phyloP scores from a whole-genome alignment of 164 flowering plant genomes.

The Magnolia kwangsiensis region DNA sequence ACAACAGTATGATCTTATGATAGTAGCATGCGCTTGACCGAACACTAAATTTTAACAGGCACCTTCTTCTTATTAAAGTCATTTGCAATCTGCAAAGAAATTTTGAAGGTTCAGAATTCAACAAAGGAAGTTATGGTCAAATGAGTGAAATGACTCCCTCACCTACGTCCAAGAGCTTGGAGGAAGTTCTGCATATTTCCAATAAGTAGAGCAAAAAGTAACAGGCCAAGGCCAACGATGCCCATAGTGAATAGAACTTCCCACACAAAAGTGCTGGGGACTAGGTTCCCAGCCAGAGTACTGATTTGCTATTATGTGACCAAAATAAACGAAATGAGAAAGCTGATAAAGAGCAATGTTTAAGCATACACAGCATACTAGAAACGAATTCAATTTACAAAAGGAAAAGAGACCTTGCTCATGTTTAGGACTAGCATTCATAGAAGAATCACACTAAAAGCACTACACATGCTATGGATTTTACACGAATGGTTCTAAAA shows the following conservation, averaged over 20 bases:
- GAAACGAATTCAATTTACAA: neutral
- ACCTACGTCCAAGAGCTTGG: slow-evolving; percentile 86
- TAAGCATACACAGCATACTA: neutral
- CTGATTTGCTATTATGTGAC: slow-evolving; percentile 64
- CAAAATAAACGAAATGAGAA: slow-evolving; percentile 4
- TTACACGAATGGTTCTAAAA: neutral
- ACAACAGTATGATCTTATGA: neutral
- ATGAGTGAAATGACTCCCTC: neutral
- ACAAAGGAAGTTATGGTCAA: neutral
- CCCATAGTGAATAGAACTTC: slow-evolving; percentile 91
- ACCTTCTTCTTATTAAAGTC: too few species aligned
- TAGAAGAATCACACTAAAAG: neutral
- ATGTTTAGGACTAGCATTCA: neutral
- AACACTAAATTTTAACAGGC: too few species aligned
- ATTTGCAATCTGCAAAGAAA: neutral
- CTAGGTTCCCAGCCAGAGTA: slow-evolving; percentile 85
- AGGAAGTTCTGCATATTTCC: slow-evolving; percentile 97
- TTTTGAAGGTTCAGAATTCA: neutral
- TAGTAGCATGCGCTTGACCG: neutral
- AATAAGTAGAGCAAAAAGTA: slow-evolving; percentile 83
- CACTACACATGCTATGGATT: neutral
- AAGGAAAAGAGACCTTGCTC: neutral
- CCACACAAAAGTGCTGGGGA: slow-evolving; percentile 73
- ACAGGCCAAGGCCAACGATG: slow-evolving; percentile 73
- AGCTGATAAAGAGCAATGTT: neutral